phyloP scores from a whole-genome alignment of 129 eudicot species.

The Pseudognaphalium luteoalbum region DNA sequence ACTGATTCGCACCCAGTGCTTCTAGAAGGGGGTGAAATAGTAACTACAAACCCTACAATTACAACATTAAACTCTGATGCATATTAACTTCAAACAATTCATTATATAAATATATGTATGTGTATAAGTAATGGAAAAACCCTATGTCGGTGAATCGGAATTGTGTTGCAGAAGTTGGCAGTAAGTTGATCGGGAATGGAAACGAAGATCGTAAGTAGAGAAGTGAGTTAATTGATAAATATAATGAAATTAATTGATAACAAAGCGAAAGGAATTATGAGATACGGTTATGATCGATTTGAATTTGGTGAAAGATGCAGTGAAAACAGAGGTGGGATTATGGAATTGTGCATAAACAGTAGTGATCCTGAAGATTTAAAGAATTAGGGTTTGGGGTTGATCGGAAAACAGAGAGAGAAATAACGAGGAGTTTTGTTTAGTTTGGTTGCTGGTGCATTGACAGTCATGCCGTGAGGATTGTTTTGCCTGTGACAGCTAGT shows the following conservation, averaged over 20 bases:
- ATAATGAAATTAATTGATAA: neutral
- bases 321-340: conserved; percentile 12
- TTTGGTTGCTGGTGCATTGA: conserved; percentile 26
- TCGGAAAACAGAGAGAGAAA: conserved; percentile 14
- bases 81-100: conserved; percentile 3
- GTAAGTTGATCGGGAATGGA: neutral
- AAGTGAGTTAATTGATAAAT: neutral
- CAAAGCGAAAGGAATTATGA: neutral
- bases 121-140: conserved; percentile 5
- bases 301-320: conserved; percentile 16
- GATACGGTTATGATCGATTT: conserved; percentile 17
- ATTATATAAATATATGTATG: neutral
- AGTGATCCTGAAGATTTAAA: neutral
- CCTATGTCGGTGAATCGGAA: conserved; percentile 1
- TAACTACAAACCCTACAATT: conserved; percentile 20
- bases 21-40: conserved; percentile 23
- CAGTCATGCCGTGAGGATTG: conserved; percentile 21
- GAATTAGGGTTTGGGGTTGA: conserved; percentile 19
- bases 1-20: conserved; percentile 99
- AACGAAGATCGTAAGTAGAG: neutral
- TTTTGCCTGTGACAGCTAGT: conserved; percentile 31
- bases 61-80: neutral
- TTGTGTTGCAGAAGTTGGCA: neutral
- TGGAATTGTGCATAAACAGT: neutral
- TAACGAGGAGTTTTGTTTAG: conserved; percentile 12